Evolutionary conservation across 768 basidiomycete genomes (phyloP), one percentile per base, ranked within the genome.

Genomic region (Boletus vermiculosoides): DNA sequence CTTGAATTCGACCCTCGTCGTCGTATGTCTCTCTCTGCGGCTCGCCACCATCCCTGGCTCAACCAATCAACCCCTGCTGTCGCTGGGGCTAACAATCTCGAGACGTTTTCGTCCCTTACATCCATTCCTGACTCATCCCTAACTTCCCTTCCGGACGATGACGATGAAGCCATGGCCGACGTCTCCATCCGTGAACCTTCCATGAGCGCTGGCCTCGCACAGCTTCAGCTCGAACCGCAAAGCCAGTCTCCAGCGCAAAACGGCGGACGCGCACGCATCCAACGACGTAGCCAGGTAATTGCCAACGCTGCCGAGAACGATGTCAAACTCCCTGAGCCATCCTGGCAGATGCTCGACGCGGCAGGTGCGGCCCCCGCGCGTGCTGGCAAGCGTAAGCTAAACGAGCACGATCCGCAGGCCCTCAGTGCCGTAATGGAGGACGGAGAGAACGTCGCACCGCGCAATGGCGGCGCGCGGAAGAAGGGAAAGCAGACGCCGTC

Each of bases 21-120:
- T 15, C 85, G 95, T n/a, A 83, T 96, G 81, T 83, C 86, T 7
- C 78, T 94, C 57, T 74, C 77, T 3, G 77, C 81, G 0, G 88
- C 94, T 0, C 79, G 90, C 11, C 28, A 71, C 0, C 94, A 98
- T 63, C 83, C 84, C 1, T 98, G 96, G 96, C 78, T 98, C 3
- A 66, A 28, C 4, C 65, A 51, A 28, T 18, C 37, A 5, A 0
- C 5, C 4, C 8, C 20, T 28, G 30, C 25, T 15, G 11, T 9
- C 20, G 3, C 48, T n/a, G 45, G 37, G 18, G 12, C 42, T 25
- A 30, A 50, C 28, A 40, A 18, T 7, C 30, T 0, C 23, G 54
- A 40, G 41, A 20, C 37, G 42, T 47, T 49, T 58, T 55, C 53
- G 50, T 63, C 59, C 5, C 28, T 50, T 59, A 47, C 30, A 6